Base-by-base conservation (phyloP, 306 rosid species). In the Senna tora region DNA sequence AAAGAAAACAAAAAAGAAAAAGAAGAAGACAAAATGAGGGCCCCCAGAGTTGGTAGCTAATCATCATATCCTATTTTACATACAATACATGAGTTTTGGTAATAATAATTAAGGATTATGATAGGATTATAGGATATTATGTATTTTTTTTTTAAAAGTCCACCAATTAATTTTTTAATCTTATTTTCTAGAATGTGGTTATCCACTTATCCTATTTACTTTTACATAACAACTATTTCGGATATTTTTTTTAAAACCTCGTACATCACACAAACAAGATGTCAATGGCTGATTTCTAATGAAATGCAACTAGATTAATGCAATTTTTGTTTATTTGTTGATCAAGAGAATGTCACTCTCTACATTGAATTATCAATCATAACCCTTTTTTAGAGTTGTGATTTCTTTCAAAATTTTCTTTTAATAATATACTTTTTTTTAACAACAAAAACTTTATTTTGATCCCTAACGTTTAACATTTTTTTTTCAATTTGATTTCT, bases 11-110 rank as follows among this genome's bases (percentile, higher is more conserved):
- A 58, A 33, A 6, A 15, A 33, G n/a, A n/a, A n/a, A n/a, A n/a
- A n/a, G n/a, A n/a, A n/a, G n/a, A n/a, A n/a, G 64, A 57, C 41
- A 57, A 59, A 58, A 7, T 32, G 69, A 14, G 54, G 73, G 65
- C 1, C 54, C 78, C 71, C 9, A 7, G 46, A 69, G 77, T 46
- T 47, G 75, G 72, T 42, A 75, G 57, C 79, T 75, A 75, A 72
- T 76, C 67, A 53, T 43, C 55, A 64, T 56, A 69, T 71, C 59
- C 47, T 69, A 38, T 36, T 20, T 20, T 33, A 13, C 21, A 20
- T 36, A 63, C 45, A 65, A 65, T 14, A 28, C 14, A 6, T 39
- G n/a, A 11, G 41, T 43, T 70, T 54, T 71, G 56, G 32, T 36
- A 19, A 45, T 43, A 21, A 45, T 43, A 17, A 60, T 30, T 14